Evolutionary conservation across 345 rosid genomes (phyloP).

Genomic region (Kandelia obovata): DNA sequence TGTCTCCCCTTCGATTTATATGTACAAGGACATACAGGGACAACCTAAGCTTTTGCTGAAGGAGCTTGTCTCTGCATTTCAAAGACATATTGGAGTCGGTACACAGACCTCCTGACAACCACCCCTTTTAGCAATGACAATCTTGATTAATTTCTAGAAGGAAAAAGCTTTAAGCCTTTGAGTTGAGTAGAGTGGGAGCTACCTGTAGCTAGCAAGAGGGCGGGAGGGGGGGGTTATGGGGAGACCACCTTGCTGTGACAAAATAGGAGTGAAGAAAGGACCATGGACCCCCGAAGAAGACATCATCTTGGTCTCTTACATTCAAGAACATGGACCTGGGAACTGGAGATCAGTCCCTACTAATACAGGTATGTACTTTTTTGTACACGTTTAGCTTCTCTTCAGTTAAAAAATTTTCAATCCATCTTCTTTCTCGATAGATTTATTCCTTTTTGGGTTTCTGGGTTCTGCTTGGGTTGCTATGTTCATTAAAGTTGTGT

Average conservation of each 20-base stretch:
- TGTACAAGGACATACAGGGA: slow-evolving; percentile 6
- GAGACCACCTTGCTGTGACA: slow-evolving; percentile 30
- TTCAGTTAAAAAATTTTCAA: neutral
- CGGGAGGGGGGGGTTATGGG: neutral
- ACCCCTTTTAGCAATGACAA: too few relatives aligned
- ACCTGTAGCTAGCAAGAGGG: too few relatives aligned
- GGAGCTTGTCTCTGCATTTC: slow-evolving; percentile 25
- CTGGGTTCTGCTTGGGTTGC: slow-evolving; percentile 32
- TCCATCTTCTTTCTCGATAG: neutral
- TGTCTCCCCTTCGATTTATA: slow-evolving; percentile 1
- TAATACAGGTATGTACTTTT: slow-evolving; percentile 5
- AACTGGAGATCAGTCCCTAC: slow-evolving; percentile 26
- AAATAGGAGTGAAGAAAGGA: slow-evolving; percentile 22
- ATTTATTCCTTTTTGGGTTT: slow-evolving; percentile 1
- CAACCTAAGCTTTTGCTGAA: slow-evolving; percentile 11
- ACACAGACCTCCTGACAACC: neutral
- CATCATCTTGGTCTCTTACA: slow-evolving; percentile 25
- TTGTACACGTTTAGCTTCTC: neutral
- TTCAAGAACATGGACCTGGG: slow-evolving; percentile 27
- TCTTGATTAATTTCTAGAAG: too few relatives aligned
- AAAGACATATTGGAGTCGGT: too few relatives aligned
- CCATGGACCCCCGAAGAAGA: slow-evolving; percentile 32
- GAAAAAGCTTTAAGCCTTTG: too few relatives aligned
- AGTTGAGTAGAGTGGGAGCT: too few relatives aligned
- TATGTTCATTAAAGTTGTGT: slow-evolving; percentile 43